A percentile compares a stretch with the other conserved stretches of the same genome.
phyloP scores from a whole-genome alignment of 257 asterid genomes.

The Cinchona pubescens region DNA sequence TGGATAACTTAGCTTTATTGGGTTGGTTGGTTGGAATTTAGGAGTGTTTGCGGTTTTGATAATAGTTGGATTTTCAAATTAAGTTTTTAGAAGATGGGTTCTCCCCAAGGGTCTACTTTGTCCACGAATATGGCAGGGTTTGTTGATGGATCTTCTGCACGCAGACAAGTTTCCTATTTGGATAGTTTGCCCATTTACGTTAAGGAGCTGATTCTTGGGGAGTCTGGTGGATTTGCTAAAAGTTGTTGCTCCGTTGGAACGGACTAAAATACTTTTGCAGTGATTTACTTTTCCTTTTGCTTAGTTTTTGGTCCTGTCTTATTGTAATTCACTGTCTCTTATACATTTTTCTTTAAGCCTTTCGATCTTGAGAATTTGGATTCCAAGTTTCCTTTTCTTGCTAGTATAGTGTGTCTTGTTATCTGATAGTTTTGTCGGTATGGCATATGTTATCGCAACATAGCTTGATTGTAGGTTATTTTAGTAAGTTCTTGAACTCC shows the following conservation, averaged over 20 bases:
- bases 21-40: constrained; percentile 3
- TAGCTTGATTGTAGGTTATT: background rate
- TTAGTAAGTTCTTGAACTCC: background rate
- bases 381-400: background rate
- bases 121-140: constrained; percentile 60
- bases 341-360: background rate
- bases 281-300: constrained; percentile 15
- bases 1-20: constrained; percentile 43
- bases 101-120: constrained; percentile 70
- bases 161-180: constrained; percentile 43
- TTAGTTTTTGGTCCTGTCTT: background rate
- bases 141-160: constrained; percentile 52
- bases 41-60: constrained; percentile 1
- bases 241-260: constrained; percentile 92
- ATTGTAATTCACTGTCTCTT: background rate
- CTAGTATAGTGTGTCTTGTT: background rate
- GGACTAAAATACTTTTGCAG: constrained; percentile 92
- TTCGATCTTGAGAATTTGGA: background rate
- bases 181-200: constrained; percentile 76
- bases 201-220: constrained; percentile 98
- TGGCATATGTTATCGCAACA: background rate
- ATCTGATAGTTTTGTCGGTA: no score
- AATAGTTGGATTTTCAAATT: constrained; percentile 21
- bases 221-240: constrained; percentile 89
- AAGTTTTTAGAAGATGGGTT: constrained; percentile 48